Base-by-base conservation (phyloP, 2,329 filamentous ascomycete species). In the Penicillium nordicum region DNA sequence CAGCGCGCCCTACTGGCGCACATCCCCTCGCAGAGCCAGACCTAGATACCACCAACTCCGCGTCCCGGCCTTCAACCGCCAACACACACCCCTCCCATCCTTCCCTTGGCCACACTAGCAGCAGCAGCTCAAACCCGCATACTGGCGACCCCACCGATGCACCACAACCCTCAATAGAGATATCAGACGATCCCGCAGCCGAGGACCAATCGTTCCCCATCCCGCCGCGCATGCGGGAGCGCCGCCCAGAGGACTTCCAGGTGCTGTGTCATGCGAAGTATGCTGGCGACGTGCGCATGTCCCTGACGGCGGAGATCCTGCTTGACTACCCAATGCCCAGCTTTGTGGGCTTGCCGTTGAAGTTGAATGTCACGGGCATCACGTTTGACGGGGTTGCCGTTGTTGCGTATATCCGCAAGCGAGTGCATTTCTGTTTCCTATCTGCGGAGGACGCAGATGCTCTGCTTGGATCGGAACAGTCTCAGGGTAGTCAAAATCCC, bases 251-350 rank as follows among this genome's bases (percentile, higher is more conserved):
- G 62, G 94, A 99, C 69, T 82, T 97, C 51, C 94, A 99, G 73
- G 89, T 96, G 47, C 89, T 97, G 6, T 93, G 95, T 68, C 88
- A 92, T 63, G 92, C 96, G 58, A 87, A 86, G 54, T 99, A 99
- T 74, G 84, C 88, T 2, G 94, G 94, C 32, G 89, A 97, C 69
- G 83, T 99, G 57, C 87, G 87, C 63, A 83, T 99, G 55, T 90
- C 92, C 59, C 80, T 99, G 48, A 97, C 94, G 25, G 92, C 94
- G 0, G 92, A 97, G 75, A 96, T 99, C 41, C 80, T 97, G 32
- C 86, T 99, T 34, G 94, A 99, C 75, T 99, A 99, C 72, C 94
- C 94, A 0, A 97, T 97, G 90, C 92, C 92, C 40, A 96, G 90
- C 77, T 99, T 99, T 69, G 93, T 97, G 2, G 92, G 92, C 12